Percentiles rank a stretch among this genome's conserved stretches.
These are phyloP conservation scores for Xylaria castorea DNA, from an alignment of 495 filamentous ascomycete genomes.

Conservation along the genomic window DNA sequence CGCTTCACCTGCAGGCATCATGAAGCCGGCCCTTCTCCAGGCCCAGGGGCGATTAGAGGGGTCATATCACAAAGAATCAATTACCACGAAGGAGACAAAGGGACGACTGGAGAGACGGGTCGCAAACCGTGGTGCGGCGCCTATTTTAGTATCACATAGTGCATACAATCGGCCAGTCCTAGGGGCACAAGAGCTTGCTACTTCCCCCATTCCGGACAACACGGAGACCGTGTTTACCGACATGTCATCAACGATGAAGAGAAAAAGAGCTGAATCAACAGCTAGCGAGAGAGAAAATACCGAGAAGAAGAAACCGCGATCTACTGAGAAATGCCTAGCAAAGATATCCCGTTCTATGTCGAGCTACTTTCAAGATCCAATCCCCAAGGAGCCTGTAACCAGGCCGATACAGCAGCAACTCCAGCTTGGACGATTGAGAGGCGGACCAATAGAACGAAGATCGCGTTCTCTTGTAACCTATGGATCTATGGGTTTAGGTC, in stretches of 20 bases:
- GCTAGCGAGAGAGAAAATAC: not conserved
- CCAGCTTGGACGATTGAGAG: not conserved
- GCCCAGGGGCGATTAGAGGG: slow-evolving; percentile 19
- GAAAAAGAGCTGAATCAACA: slow-evolving; percentile 21
- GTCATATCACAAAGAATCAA: not conserved
- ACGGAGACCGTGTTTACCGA: not conserved
- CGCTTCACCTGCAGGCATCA: slow-evolving; percentile 45
- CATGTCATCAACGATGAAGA: slow-evolving; percentile 3
- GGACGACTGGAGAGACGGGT: slow-evolving; percentile 23
- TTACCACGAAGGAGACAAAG: slow-evolving; percentile 7
- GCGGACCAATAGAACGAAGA: slow-evolving; percentile 17
- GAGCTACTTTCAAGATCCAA: slow-evolving; percentile 8
- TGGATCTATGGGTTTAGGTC: not conserved
- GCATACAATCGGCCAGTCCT: slow-evolving; percentile 41
- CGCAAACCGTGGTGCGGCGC: slow-evolving; percentile 30
- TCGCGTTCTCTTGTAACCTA: slow-evolving; percentile 19
- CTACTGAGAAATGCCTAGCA: not conserved
- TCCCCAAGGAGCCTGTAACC: not conserved
- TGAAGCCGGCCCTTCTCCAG: slow-evolving; percentile 42
- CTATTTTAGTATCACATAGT: slow-evolving; percentile 32
- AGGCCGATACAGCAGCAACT: not conserved
- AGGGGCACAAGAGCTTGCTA: slow-evolving; percentile 21
- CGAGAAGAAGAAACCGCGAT: not conserved
- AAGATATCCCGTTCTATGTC: slow-evolving; percentile 35
- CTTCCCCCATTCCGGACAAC: not conserved